phyloP scores from a whole-genome alignment of 495 filamentous ascomycete species.

The Saxispiralis lemnorum region DNA sequence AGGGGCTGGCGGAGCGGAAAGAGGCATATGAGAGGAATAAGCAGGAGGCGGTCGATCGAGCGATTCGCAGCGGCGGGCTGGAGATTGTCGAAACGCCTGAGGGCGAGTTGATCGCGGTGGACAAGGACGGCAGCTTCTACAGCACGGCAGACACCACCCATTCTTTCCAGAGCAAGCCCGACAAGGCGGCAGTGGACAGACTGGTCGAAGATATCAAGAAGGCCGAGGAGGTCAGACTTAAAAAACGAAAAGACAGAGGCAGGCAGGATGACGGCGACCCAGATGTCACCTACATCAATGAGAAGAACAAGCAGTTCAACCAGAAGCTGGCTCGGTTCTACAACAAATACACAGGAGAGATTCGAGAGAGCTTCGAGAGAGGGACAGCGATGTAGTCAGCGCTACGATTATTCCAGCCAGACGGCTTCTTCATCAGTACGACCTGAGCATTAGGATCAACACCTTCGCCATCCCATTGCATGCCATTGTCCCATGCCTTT shows the following conservation, averaged over 20 bases:
- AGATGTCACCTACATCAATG: constrained; percentile 97
- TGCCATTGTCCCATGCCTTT: too few species aligned
- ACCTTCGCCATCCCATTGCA: too few species aligned
- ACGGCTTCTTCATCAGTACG: too few species aligned
- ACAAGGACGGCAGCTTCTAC: constrained; percentile 79
- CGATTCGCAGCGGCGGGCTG: constrained; percentile 59
- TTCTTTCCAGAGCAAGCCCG: constrained; percentile 73
- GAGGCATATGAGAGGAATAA: constrained; percentile 76
- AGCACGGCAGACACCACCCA: constrained; percentile 63
- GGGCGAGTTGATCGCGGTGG: constrained; percentile 84
- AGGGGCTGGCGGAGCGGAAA: constrained; percentile 33
- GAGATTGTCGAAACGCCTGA: constrained; percentile 88
- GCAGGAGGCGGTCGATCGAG: constrained; percentile 62
- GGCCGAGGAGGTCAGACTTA: constrained; percentile 69
- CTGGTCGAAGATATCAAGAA: constrained; percentile 72
- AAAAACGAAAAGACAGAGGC: constrained; percentile 60
- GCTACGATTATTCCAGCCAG: too few species aligned
- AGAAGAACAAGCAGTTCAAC: constrained; percentile 99
- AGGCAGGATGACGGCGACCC: constrained; percentile 47
- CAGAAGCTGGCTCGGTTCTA: constrained; percentile 89
- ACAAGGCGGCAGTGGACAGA: constrained; percentile 75
- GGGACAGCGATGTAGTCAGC: constrained; percentile 58
- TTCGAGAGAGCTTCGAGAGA: constrained; percentile 92
- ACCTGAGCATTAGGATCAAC: too few species aligned
- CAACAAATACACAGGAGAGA: constrained; percentile 96